These are phyloP conservation scores for Xylaria sp. DNA, from an alignment of 2,329 filamentous ascomycete species.

Conservation along the genomic window DNA sequence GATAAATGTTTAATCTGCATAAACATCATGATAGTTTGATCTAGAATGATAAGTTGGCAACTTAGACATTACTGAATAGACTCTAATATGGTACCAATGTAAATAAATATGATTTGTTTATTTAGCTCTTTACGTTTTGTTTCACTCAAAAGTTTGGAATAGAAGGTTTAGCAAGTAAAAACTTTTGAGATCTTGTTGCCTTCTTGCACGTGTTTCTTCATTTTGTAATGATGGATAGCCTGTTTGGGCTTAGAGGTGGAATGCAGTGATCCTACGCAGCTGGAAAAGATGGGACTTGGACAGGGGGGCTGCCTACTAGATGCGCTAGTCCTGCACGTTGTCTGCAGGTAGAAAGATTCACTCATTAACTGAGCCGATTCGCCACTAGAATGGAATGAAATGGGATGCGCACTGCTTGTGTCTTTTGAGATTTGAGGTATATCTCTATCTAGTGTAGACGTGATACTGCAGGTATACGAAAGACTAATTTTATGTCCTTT, in stretches of 20 bases:
- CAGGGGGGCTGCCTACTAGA: not conserved
- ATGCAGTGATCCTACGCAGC: slow-evolving; percentile 14
- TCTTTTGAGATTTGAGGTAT: not conserved
- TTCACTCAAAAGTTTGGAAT: not conserved
- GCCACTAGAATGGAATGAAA: not conserved
- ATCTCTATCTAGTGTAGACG: no score
- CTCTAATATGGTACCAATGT: not conserved
- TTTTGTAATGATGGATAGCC: slow-evolving; percentile 1
- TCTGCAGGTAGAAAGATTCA: slow-evolving; percentile 3
- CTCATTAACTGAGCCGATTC: not conserved
- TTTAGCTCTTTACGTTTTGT: no score
- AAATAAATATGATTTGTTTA: not conserved
- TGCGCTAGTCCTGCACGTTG: not conserved
- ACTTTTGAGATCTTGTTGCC: not conserved
- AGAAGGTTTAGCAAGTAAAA: not conserved
- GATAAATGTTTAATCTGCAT: no score
- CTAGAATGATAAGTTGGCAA: not conserved
- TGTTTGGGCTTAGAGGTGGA: slow-evolving; percentile 3
- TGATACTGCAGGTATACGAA: not conserved
- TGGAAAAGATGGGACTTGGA: not conserved
- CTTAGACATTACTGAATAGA: not conserved
- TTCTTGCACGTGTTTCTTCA: slow-evolving; percentile 2
- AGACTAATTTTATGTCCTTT: not conserved
- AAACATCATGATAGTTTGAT: not conserved
- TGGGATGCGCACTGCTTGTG: not conserved